Evolutionary conservation across 106 monocot species (phyloP), one percentile per base, ranked within the genome.

Genomic region (Allium fistulosum): DNA sequence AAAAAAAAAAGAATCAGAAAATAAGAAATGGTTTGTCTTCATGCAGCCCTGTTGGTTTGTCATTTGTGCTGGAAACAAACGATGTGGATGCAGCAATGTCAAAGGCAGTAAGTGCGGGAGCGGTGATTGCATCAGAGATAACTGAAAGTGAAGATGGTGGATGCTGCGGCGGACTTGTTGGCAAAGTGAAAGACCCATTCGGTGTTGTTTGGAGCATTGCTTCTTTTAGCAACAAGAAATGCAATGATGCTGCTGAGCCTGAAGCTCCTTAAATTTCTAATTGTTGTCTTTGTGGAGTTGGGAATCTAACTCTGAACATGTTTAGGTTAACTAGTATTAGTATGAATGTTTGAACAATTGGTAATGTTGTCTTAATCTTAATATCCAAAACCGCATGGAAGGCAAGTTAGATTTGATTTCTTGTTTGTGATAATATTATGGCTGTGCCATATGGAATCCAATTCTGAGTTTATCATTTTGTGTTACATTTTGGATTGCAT

Each of bases 101-200:
- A 45, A 85, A 67, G 57, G 79, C 79, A 8, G 72, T 78, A 46
- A n/a, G 68, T 60, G 86, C 82, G 2, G 86, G 86, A 26, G 82
- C 82, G n/a, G 70, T 28, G 52, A 52, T 74, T 16, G 22, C 73
- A 50, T 69, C 70, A 9, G 78, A 74, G 59, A 66, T 78, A 26
- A 6, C 28, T 1, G 78, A 75, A 58, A 74, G 57, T 2, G 81
- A 73, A 17, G 71, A 58, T 12, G 65, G 37, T 0, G 46, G 46
- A 46, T 63, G 55, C 12, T 22, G 22, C 22, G 76, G 72, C 8
- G 77, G 77, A 53, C 16, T 65, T 6, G 48, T 74, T 1, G 81
- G 65, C 22, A 82, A 71, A 56, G 48, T 82, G 61, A 65, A 74
- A 62, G 82, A 82, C 61, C 78, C 82, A 8, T 82, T 74, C 50